A percentile compares a stretch with the other conserved stretches of the same genome.
phyloP scores from a whole-genome alignment of 768 basidiomycete species.

The Boletus pseudo-olivaceus region DNA sequence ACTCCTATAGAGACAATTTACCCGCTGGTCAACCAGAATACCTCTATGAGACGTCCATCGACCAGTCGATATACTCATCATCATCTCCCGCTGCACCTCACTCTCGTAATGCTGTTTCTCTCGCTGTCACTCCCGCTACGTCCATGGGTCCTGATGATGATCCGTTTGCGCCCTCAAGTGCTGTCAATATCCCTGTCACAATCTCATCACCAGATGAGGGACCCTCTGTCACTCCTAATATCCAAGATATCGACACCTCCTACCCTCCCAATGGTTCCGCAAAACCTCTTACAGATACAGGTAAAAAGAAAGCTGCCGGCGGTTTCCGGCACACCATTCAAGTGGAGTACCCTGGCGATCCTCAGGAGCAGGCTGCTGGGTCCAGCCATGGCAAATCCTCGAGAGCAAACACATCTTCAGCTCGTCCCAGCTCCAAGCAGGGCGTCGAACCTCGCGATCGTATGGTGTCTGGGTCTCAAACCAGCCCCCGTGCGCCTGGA shows the following conservation, averaged over 20 bases:
- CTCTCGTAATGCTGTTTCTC: slow-evolving; percentile 38
- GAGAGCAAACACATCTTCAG: slow-evolving; percentile 11
- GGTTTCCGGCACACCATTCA: slow-evolving; percentile 91
- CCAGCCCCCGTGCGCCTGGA: not conserved
- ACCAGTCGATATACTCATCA: slow-evolving; percentile 48
- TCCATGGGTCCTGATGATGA: slow-evolving; percentile 53
- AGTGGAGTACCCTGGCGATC: slow-evolving; percentile 82
- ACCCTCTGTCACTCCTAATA: slow-evolving; percentile 13
- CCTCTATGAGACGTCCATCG: slow-evolving; percentile 69
- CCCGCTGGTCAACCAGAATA: slow-evolving; percentile 54
- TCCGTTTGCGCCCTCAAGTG: slow-evolving; percentile 56
- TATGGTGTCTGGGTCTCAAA: slow-evolving; percentile 11
- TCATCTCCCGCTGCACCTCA: slow-evolving; percentile 32
- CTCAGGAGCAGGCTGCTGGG: slow-evolving; percentile 23
- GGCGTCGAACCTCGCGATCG: slow-evolving; percentile 16
- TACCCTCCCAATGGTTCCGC: slow-evolving; percentile 25
- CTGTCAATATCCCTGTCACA: slow-evolving; percentile 27
- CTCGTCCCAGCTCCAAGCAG: slow-evolving; percentile 16
- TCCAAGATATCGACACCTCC: slow-evolving; percentile 19
- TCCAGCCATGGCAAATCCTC: slow-evolving; percentile 22
- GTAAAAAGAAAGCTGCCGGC: slow-evolving; percentile 42
- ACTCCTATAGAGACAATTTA: slow-evolving; percentile 49
- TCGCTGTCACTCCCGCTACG: slow-evolving; percentile 45
- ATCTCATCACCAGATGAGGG: slow-evolving; percentile 29
- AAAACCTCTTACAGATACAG: slow-evolving; percentile 37